Evolutionary conservation across 1,139 yeast genomes (phyloP).

Genomic region (Pichia sp.): DNA sequence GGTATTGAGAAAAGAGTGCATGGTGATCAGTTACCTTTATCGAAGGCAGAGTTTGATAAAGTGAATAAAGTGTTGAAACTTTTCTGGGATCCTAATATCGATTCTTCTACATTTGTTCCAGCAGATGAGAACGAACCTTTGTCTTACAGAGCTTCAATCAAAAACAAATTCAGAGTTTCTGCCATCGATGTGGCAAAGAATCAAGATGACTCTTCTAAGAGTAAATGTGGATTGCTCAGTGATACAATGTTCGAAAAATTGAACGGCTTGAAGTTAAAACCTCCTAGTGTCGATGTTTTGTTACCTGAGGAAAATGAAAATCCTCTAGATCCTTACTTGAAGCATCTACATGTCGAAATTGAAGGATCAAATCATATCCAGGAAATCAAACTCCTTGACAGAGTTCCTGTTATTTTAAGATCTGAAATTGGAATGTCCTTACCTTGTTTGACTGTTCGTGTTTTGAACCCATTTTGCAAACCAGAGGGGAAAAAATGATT

Average conservation of each 20-base stretch:
- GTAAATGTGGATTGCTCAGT: conserved; percentile 35
- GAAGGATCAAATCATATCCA: conserved; percentile 68
- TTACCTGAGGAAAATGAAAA: conserved; percentile 25
- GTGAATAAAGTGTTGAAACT: conserved; percentile 65
- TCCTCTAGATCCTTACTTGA: conserved; percentile 54
- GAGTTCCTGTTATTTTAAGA: conserved; percentile 79
- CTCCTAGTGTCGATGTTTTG: conserved; percentile 52
- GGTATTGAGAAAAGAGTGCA: conserved; percentile 97
- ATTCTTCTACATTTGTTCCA: conserved; percentile 86
- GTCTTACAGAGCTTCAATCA: conserved; percentile 72
- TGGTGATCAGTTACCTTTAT: conserved; percentile 91
- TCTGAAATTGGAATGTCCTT: conserved; percentile 94
- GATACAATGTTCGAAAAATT: conserved; percentile 48
- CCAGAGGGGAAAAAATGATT: background rate
- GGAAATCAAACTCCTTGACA: conserved; percentile 71
- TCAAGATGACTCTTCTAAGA: conserved; percentile 40
- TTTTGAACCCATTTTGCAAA: conserved; percentile 76
- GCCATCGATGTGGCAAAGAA: conserved; percentile 65
- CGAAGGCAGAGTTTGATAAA: conserved; percentile 88
- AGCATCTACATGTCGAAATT: conserved; percentile 50
- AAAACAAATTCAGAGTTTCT: conserved; percentile 72
- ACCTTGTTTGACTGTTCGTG: conserved; percentile 90
- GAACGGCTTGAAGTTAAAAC: conserved; percentile 45
- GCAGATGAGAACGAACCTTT: conserved; percentile 78
- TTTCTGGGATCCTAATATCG: conserved; percentile 89